Evolutionary conservation across 2,329 filamentous ascomycete species (phyloP).

Genomic region (Penicillium fuscoglaucum): DNA sequence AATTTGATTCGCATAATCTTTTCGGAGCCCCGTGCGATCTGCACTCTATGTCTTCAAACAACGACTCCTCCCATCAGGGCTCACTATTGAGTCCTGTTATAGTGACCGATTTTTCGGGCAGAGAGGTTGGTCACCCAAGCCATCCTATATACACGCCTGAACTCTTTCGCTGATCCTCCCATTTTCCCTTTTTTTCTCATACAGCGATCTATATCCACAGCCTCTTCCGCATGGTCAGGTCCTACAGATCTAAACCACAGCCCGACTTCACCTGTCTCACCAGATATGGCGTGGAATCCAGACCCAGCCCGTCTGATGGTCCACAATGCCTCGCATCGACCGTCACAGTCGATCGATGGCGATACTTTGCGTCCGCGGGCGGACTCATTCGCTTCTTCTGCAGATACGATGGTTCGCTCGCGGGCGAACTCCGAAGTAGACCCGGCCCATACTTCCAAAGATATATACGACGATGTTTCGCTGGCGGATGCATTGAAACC

Average conservation of each 20-base stretch:
- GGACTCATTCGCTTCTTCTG: conserved; percentile 41
- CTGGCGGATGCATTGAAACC: conserved; percentile 66
- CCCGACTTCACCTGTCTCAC: conserved; percentile 23
- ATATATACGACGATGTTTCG: conserved; percentile 40
- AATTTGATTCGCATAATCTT: not conserved
- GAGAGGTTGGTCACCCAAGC: conserved; percentile 20
- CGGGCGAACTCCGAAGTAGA: conserved; percentile 36
- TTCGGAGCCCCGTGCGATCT: not conserved
- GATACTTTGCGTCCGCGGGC: conserved; percentile 47
- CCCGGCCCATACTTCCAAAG: conserved; percentile 19
- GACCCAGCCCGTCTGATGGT: conserved; percentile 30
- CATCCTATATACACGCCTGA: not conserved
- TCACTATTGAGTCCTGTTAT: conserved; percentile 19
- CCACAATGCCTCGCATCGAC: conserved; percentile 31
- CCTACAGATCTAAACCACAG: conserved; percentile 23
- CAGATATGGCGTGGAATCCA: conserved; percentile 26
- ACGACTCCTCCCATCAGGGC: conserved; percentile 12
- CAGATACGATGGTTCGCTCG: conserved; percentile 36
- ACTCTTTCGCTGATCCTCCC: not conserved
- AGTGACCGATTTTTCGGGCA: conserved; percentile 16
- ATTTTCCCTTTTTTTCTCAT: not conserved
- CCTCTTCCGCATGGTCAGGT: conserved; percentile 21
- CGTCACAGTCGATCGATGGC: conserved; percentile 42
- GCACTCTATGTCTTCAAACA: conserved; percentile 5
- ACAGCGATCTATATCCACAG: conserved; percentile 23